Percentiles rank a stretch among this genome's conserved stretches.
Conservation (phyloP, 768 basidiomycete genomes). For the Pisolithus marmoratus region DNA sequence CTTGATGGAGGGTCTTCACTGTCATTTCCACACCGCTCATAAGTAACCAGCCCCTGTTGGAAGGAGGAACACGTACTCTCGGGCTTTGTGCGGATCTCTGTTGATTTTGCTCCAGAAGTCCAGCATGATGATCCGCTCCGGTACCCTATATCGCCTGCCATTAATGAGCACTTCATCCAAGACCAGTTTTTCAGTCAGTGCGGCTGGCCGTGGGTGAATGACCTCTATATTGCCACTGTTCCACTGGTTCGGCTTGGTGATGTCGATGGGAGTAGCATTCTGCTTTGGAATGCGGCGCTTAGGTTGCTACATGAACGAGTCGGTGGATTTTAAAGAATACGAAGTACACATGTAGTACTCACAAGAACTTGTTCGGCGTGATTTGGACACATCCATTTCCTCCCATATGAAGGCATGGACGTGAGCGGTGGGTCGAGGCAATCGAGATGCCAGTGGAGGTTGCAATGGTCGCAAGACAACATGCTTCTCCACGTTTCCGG, state of each 20-base stretch:
- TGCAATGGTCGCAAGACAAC: conserved; percentile 93
- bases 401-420: conserved; percentile 76
- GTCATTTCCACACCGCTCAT: conserved; percentile 2
- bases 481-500: conserved; percentile 67
- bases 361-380: conserved; percentile 87
- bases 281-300: conserved; percentile 79
- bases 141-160: conserved; percentile 86
- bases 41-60: conserved; percentile 1
- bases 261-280: conserved; percentile 60
- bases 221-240: conserved; percentile 95
- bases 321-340: not conserved
- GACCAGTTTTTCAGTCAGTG: conserved; percentile 42
- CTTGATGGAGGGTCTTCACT: conserved; percentile 37
- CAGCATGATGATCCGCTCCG: conserved; percentile 84
- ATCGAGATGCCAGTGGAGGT: conserved; percentile 94
- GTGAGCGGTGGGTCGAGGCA: conserved; percentile 89
- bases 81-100: conserved; percentile 34
- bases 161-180: conserved; percentile 85
- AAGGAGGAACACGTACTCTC: conserved; percentile 33
- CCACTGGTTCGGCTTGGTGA: conserved; percentile 63
- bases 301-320: conserved; percentile 47
- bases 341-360: conserved; percentile 26
- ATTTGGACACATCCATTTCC: conserved; percentile 99
- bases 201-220: conserved; percentile 57
- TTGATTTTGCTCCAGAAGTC: conserved; percentile 92